Percentiles rank a stretch among this genome's conserved stretches.
These are phyloP conservation scores for Jatropha multifida DNA, from an alignment of 441 rosid species.

Conservation along the genomic window DNA sequence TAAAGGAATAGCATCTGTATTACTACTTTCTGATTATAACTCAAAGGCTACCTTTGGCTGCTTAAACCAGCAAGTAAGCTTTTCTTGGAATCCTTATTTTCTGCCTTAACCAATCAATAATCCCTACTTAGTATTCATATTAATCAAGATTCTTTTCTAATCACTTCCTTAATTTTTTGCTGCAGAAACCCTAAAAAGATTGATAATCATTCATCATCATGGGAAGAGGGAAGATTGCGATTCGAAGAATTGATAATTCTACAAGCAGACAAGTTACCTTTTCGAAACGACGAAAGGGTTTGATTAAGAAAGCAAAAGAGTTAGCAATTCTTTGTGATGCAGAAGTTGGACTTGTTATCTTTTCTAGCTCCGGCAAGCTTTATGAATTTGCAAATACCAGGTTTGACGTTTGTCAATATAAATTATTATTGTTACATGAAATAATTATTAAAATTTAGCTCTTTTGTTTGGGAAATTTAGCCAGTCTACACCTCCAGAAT, in stretches of 20 bases:
- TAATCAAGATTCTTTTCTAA: not conserved
- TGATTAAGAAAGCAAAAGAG: slow-evolving; percentile 61
- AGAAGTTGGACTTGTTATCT: slow-evolving; percentile 50
- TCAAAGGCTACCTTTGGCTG: not conserved
- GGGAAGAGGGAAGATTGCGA: slow-evolving; percentile 67
- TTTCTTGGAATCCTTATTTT: not conserved
- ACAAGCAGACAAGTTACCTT: slow-evolving; percentile 64
- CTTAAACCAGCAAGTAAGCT: slow-evolving; percentile 8
- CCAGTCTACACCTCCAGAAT: no score
- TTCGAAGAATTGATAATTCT: slow-evolving; percentile 53
- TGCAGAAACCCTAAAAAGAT: slow-evolving; percentile 26
- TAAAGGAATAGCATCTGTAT: not conserved
- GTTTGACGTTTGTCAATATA: slow-evolving; percentile 19
- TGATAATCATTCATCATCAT: slow-evolving; percentile 16
- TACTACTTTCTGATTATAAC: slow-evolving; percentile 6
- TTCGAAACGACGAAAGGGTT: slow-evolving; percentile 57
- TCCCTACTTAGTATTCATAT: not conserved
- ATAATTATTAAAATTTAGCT: not conserved
- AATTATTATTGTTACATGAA: no score
- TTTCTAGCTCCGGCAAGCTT: slow-evolving; percentile 59
- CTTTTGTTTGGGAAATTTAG: no score
- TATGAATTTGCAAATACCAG: slow-evolving; percentile 56
- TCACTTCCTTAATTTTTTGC: not conserved
- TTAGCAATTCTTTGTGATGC: slow-evolving; percentile 62
- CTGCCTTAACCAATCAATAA: not conserved